phyloP scores from a whole-genome alignment of 2,329 filamentous ascomycete species.

The Scortechinia acanthostroma region DNA sequence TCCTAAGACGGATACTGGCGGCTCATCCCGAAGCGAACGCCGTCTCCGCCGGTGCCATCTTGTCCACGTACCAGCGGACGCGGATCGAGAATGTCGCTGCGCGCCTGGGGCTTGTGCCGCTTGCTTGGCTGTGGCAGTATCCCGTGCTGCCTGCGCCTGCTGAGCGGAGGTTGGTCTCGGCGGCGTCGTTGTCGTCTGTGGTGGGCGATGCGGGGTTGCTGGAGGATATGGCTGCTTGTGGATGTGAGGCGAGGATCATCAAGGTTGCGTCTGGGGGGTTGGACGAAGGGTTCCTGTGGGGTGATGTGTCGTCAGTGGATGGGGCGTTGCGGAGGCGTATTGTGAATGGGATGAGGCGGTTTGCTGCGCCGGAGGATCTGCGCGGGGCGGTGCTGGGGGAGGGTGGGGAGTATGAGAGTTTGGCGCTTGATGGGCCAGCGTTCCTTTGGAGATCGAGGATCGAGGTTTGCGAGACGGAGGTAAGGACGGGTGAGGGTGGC shows the following conservation, averaged over 20 bases:
- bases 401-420: constrained; percentile 60
- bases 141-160: constrained; percentile 54
- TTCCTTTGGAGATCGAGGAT: constrained; percentile 50
- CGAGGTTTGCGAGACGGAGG: constrained; percentile 26
- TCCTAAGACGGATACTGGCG: constrained; percentile 61
- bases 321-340: constrained; percentile 44
- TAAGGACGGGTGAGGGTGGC: constrained; percentile 39
- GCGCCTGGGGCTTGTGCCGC: constrained; percentile 73
- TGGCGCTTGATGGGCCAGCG: constrained; percentile 47
- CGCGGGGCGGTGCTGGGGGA: constrained; percentile 54
- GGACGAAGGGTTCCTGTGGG: constrained; percentile 74
- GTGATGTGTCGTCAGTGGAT: constrained; percentile 57
- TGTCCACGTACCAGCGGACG: constrained; percentile 92
- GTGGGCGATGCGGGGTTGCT: constrained; percentile 56
- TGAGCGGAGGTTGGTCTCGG: constrained; percentile 19
- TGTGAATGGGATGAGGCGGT: constrained; percentile 34
- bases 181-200: background rate
- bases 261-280: constrained; percentile 90
- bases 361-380: constrained; percentile 29
- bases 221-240: constrained; percentile 71
- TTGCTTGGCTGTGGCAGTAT: constrained; percentile 91
- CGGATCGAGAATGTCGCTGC: constrained; percentile 85
- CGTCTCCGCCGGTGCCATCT: constrained; percentile 81
- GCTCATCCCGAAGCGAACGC: constrained; percentile 78
- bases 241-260: constrained; percentile 82